A percentile compares a stretch with the other conserved stretches of the same genome.
These are phyloP conservation scores for Trichoderma lentiforme DNA, from an alignment of 2,329 filamentous ascomycete species.

Conservation along the genomic window DNA sequence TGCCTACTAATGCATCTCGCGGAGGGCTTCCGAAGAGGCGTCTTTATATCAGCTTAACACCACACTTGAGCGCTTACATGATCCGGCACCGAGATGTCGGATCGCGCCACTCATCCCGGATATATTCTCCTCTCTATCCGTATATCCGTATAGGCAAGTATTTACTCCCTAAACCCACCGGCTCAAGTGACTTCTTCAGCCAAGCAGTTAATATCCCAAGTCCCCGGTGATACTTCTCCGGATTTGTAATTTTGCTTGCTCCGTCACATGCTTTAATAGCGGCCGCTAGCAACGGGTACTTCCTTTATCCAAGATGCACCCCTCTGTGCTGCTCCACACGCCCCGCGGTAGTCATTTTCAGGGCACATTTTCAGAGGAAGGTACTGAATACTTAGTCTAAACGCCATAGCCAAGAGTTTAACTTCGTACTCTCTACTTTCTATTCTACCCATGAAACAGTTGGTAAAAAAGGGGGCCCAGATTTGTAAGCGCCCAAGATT, in stretches of 20 bases:
- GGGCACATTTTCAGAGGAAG: not conserved
- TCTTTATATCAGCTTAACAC: not conserved
- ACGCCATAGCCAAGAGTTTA: too few species aligned
- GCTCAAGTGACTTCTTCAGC: not conserved
- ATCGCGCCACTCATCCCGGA: not conserved
- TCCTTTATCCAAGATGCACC: conserved; percentile 2
- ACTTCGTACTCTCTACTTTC: not conserved
- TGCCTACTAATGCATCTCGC: not conserved
- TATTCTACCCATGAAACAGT: not conserved
- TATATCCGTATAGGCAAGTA: not conserved
- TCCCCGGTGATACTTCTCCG: not conserved
- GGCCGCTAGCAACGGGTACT: conserved; percentile 5
- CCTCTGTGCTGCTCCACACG: not conserved
- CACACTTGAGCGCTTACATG: not conserved
- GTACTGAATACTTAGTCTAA: not conserved
- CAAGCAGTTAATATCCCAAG: not conserved
- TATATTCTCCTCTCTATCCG: not conserved
- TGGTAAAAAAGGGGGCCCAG: not conserved
- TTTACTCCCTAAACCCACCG: not conserved
- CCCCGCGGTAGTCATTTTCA: not conserved
- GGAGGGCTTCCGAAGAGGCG: not conserved
- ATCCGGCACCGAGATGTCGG: not conserved
- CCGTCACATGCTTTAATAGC: not conserved
- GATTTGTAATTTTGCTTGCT: not conserved
- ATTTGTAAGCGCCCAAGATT: conserved; percentile 8